Base-by-base conservation (phyloP, 73 alveolate genomes). In the Durusdinium trenchii region DNA sequence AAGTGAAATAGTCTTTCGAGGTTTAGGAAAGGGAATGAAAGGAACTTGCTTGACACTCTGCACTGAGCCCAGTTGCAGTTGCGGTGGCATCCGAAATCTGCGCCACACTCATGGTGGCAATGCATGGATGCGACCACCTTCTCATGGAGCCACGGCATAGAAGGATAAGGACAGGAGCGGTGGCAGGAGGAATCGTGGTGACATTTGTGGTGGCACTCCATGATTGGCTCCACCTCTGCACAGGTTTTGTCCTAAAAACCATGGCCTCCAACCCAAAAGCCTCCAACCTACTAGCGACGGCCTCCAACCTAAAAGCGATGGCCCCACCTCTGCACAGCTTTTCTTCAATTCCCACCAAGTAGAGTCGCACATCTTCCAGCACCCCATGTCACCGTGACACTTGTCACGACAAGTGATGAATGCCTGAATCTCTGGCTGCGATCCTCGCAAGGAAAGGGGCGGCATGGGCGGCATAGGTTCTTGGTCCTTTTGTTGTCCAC, bases 161-260 rank as follows among this genome's bases (percentile, higher is more conserved):
- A 47, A 45, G 95, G 95, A 36, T 43, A 30, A 28, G 82, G 95
- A 67, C 95, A 86, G 23, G 36, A 47, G 62, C 60, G 5, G 48
- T 86, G 95, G 95, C 95, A 86, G 78, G 60, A 28, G 60, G 43
- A 6, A 67, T 86, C 95, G n/a, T 57, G 95, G 67, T 28, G 46
- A 43, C 95, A 86, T 40, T 86, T 30, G 78, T 86, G 30, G 43
- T 86, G 95, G 79, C 95, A 86, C 38, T 32, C 95, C 95, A 86
- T 86, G 95, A 86, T 54, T 42, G 54, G 78, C 14, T 28, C 60
- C 82, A 86, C 60, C 61, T 81, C 91, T 7, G 14, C 10, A 47
- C 91, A 81, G 38, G 30, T 16, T 46, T 57, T 54, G 28, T 54
- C 54, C 82, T 54, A 51, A n/a, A n/a, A n/a, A n/a, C n/a, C n/a